phyloP scores from a whole-genome alignment of 78 protist species.

The Corallochytrium limacisporum region DNA sequence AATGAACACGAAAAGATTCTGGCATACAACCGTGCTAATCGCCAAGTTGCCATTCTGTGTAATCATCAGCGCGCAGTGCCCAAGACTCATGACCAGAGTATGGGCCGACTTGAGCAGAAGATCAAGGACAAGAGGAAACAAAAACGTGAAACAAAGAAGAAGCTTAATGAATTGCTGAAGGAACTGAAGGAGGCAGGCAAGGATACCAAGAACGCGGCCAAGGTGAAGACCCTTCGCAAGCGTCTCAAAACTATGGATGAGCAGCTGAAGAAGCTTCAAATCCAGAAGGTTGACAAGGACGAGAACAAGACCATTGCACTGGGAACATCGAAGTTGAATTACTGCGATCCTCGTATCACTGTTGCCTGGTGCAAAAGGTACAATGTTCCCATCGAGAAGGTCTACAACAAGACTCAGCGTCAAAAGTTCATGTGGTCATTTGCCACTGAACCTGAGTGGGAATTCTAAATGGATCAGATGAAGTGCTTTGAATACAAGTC shows the following conservation, averaged over 20 bases:
- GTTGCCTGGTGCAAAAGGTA: slow-evolving; percentile 87
- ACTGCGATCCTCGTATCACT: slow-evolving; percentile 95
- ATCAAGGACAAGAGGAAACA: background rate
- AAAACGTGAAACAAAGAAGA: background rate
- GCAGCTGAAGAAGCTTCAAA: background rate
- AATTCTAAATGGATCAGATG: too few relatives aligned
- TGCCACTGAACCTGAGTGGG: slow-evolving; percentile 47
- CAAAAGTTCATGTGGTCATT: slow-evolving; percentile 75
- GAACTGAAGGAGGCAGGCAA: background rate
- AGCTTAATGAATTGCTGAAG: slow-evolving; percentile 17
- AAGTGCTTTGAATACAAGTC: too few relatives aligned
- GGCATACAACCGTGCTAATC: slow-evolving; percentile 76
- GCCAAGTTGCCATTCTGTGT: slow-evolving; percentile 92
- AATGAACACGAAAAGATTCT: slow-evolving; percentile 49
- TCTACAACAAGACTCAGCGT: slow-evolving; percentile 51
- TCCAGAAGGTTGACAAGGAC: slow-evolving; percentile 27
- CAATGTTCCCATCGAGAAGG: slow-evolving; percentile 56
- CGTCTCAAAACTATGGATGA: background rate
- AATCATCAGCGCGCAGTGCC: slow-evolving; percentile 85
- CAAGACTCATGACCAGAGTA: slow-evolving; percentile 15
- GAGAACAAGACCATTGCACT: slow-evolving; percentile 67
- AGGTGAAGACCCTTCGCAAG: background rate
- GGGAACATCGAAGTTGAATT: slow-evolving; percentile 91
- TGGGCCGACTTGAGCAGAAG: background rate
- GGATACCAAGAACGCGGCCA: background rate